These are phyloP conservation scores for Xylariales sp. DNA, from an alignment of 2,329 filamentous ascomycete genomes.

Conservation along the genomic window DNA sequence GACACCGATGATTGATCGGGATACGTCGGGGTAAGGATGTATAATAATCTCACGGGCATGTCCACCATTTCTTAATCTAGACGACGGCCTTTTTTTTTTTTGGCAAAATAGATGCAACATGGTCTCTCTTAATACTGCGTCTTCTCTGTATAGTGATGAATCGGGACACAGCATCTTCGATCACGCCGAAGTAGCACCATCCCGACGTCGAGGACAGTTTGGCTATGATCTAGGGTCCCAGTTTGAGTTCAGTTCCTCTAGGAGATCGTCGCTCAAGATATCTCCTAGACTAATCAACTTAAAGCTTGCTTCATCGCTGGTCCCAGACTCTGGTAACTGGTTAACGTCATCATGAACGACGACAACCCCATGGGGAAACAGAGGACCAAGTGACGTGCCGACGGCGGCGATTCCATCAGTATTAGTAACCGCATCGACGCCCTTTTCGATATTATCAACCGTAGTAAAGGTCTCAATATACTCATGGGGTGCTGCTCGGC, in stretches of 20 bases:
- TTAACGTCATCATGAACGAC: conserved; percentile 67
- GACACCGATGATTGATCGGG: conserved; percentile 6
- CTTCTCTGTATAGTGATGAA: not conserved
- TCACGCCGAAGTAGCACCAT: not conserved
- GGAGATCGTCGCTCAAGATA: conserved; percentile 52
- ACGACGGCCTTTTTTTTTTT: not conserved
- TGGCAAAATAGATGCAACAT: conserved; percentile 6
- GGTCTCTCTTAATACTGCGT: not conserved
- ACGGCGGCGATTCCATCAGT: conserved; percentile 64
- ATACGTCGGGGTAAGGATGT: not conserved
- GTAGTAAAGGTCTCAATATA: conserved; percentile 63
- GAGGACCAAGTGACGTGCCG: conserved; percentile 55
- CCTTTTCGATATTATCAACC: conserved; percentile 53
- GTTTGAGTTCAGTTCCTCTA: conserved; percentile 52
- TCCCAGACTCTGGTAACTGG: conserved; percentile 58
- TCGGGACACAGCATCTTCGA: not conserved
- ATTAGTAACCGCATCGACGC: conserved; percentile 63
- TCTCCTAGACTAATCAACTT: conserved; percentile 60
- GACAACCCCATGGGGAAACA: conserved; percentile 58
- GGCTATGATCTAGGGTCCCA: conserved; percentile 54
- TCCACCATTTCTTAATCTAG: not conserved
- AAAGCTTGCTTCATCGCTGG: conserved; percentile 61
- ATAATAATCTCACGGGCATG: conserved; percentile 11
- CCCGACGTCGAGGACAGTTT: conserved; percentile 16
- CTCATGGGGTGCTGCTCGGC: conserved; percentile 60